Evolutionary conservation across 345 rosid genomes (phyloP), one percentile per base, ranked within the genome.

Genomic region (Cardamine resedifolia): DNA sequence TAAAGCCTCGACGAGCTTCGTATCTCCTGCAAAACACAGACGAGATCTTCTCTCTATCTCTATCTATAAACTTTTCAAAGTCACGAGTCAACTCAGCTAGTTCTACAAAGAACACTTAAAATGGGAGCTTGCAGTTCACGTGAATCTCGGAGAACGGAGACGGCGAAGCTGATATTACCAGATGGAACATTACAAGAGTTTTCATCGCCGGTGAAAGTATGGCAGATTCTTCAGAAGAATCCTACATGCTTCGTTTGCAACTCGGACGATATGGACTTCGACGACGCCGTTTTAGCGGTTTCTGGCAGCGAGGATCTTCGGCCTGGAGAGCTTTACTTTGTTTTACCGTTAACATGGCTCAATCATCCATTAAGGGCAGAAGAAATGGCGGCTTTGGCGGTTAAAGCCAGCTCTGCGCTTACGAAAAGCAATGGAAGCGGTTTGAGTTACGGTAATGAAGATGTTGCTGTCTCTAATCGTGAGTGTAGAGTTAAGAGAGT

Each of bases 311-410:
- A 95, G 4, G 90, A 82, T 78, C 92, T 96, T 47, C 90, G 81
- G 7, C 94, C 85, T 0, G 98, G 99, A 11, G 94, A 87, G 64
- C 82, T 95, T 14, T 95, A 95, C 77, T 95, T 95, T 30, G 90
- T 92, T 28, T 65, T 95, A 70, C 98, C 98, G 0, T 49, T 92
- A 61, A 83, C 78, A 39, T 69, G 90, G 79, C 74, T 95, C 8
- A 82, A 77, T 43, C 90, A 78, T 44, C 94, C 90, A 0, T 72
- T 95, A 10, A 87, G 82, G 55, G 83, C 97, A 1, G 90, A 90
- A 62, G 89, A 95, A 78, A 92, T 95, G 99, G 99, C 99, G 8
- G 91, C 99, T 72, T 82, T 95, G 70, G 99, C 99, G 0, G 99
- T 95, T 18, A 92, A 90, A 79, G 99, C 99, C 4, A 95, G 94